phyloP scores from a whole-genome alignment of 352 stramenopile species.

The Globisporangium recalcitrans region DNA sequence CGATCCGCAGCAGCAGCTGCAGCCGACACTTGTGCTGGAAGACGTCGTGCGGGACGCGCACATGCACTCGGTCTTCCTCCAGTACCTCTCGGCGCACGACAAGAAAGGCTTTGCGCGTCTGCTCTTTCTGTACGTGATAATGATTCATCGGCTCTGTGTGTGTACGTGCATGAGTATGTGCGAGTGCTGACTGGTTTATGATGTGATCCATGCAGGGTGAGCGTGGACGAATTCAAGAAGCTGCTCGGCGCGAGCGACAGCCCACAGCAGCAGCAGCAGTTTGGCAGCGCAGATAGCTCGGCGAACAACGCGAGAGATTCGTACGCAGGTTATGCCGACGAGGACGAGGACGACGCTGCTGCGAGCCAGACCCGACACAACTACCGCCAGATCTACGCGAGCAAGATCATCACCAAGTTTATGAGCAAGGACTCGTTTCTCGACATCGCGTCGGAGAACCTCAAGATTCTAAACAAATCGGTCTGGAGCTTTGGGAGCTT shows the following conservation, averaged over 20 bases:
- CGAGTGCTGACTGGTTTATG: not conserved
- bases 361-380: constrained; percentile 21
- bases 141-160: no score
- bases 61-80: constrained; percentile 75
- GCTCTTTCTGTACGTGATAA: constrained; percentile 74
- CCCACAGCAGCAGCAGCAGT: not conserved
- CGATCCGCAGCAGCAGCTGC: not conserved
- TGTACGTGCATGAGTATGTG: not conserved
- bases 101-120: constrained; percentile 71
- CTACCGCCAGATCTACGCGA: constrained; percentile 62
- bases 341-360: constrained; percentile 21
- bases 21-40: constrained; percentile 42
- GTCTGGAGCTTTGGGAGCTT: constrained; percentile 75
- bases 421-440: constrained; percentile 80
- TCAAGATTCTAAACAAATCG: constrained; percentile 76
- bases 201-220: constrained; percentile 33
- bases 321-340: constrained; percentile 2
- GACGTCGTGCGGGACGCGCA: constrained; percentile 72
- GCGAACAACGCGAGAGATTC: constrained; percentile 12
- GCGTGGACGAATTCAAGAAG: constrained; percentile 86
- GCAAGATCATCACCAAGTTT: constrained; percentile 86
- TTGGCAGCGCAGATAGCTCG: not conserved
- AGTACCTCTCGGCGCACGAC: constrained; percentile 63
- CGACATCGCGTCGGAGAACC: constrained; percentile 72
- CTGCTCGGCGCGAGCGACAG: constrained; percentile 27